Evolutionary conservation across 23 red algal species (phyloP).

Genomic region (Gracilaria domingensis): DNA sequence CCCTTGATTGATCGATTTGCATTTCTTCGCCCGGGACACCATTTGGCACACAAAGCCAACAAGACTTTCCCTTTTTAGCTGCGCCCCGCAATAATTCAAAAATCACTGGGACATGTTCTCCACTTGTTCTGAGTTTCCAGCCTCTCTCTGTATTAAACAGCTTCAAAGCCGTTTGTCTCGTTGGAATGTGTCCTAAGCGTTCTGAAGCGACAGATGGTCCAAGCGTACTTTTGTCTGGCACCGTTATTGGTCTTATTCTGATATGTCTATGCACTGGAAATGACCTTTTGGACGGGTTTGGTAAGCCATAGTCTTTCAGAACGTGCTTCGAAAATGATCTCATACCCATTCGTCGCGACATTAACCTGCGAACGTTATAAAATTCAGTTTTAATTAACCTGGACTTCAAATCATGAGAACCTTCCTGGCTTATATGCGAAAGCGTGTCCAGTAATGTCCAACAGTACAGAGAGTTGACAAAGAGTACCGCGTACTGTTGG

Average conservation of each 20-base stretch:
- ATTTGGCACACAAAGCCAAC: background rate
- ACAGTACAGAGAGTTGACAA: slow-evolving; percentile 5
- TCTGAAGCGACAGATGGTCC: background rate
- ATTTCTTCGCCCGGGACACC: background rate
- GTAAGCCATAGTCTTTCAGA: background rate
- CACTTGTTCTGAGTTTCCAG: background rate
- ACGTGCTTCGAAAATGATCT: background rate
- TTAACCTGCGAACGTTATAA: background rate
- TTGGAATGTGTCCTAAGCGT: background rate
- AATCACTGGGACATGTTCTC: background rate
- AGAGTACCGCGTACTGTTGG: background rate
- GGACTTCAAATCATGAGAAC: background rate
- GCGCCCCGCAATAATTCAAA: background rate
- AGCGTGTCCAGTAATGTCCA: background rate
- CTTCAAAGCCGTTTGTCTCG: background rate
- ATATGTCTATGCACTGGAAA: background rate
- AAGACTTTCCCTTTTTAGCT: background rate
- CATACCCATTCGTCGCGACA: background rate
- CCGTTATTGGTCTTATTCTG: background rate
- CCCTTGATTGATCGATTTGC: background rate
- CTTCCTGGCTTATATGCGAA: background rate
- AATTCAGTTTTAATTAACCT: background rate
- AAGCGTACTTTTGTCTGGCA: background rate
- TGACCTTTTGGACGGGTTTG: background rate
- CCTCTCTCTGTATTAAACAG: background rate